These are phyloP conservation scores for Serendipita vermifera DNA, from an alignment of 768 basidiomycete genomes.

Conservation along the genomic window DNA sequence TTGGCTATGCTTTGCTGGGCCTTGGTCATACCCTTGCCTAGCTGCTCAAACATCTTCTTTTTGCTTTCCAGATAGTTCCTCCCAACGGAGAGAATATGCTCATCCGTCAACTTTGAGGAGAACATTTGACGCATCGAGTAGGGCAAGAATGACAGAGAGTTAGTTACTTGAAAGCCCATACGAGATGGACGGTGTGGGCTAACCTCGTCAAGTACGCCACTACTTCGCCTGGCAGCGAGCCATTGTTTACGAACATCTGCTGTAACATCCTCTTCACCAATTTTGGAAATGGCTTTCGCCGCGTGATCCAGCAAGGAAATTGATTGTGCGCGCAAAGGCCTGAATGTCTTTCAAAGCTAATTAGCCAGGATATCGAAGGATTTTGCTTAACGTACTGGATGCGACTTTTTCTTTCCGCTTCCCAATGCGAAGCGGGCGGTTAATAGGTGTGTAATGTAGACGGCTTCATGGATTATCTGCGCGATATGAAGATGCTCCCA, in stretches of 20 bases:
- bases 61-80: conserved; percentile 4
- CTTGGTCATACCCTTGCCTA: background rate
- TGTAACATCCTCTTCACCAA: background rate
- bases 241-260: background rate
- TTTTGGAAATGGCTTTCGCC: background rate
- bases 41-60: background rate
- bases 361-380: too few species aligned
- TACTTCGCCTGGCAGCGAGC: background rate
- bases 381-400: background rate
- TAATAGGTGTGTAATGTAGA: background rate
- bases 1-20: background rate
- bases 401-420: conserved; percentile 1
- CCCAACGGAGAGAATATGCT: background rate
- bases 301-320: conserved; percentile 3
- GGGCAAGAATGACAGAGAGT: background rate
- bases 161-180: background rate
- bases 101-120: background rate
- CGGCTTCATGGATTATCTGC: conserved; percentile 58
- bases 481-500: conserved; percentile 58
- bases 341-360: background rate
- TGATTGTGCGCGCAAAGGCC: background rate
- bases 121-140: background rate
- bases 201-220: background rate
- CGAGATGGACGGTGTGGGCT: too few species aligned
- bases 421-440: background rate